Base-by-base conservation (phyloP, 306 rosid species). In the Trifolium fragiferum region DNA sequence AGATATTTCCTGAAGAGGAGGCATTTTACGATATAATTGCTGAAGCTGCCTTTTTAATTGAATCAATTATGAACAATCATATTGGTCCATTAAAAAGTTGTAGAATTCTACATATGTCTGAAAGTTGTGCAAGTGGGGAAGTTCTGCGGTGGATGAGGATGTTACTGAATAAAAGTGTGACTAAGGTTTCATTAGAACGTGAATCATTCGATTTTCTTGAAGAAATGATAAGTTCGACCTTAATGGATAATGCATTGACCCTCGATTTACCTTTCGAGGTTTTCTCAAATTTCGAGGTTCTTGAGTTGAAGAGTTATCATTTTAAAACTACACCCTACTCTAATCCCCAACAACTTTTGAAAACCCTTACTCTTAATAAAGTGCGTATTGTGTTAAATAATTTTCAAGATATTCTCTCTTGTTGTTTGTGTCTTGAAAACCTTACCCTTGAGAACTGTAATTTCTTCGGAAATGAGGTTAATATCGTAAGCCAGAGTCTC, bases 211-310 rank as follows among this genome's bases (percentile, higher is more conserved):
- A 9, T 54, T 49, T 6, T 49, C 9, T 2, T 54, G 23, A 18
- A 4, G 32, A 10, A 54, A 4, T n/a, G 10, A 54, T 2, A 0
- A 7, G 8, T 10, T 1, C 1, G 13, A 0, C 2, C 1, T 1
- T 54, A 10, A 19, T 1, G 30, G 1, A 19, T 8, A 32, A 2
- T 19, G 30, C n/a, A 21, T 11, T 2, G 4, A 21, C n/a, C 7
- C 32, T 23, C 2, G 3, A 21, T 55, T 4, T 55, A 0, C 62
- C 62, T 4, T 55, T 55, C 10, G 62, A 55, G 0, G 4, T 55
- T 55, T 55, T 55, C 8, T 21, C 62, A 4, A 55, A 11, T 21
- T 55, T 55, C 2, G 5, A 55, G n/a, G 10, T 55, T 55, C 32
- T 55, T 23, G 32, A 55, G 32, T 21, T 55, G 7, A 55, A 55